Percentiles rank a stretch among this genome's conserved stretches.
Evolutionary conservation across 106 monocot genomes (phyloP).

Genomic region (Allium fistulosum): DNA sequence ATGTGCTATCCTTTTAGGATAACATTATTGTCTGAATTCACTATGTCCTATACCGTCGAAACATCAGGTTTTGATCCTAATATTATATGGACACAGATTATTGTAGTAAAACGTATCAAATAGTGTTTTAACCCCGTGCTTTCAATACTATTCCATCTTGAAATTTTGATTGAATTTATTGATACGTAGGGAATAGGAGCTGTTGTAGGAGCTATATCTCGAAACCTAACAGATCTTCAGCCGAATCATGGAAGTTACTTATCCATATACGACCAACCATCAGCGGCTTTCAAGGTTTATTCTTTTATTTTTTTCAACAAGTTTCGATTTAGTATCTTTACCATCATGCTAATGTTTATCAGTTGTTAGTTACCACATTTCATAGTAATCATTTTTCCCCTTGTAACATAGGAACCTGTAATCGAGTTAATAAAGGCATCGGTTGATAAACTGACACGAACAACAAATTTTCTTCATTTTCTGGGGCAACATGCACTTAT

Average conservation of each 20-base stretch:
- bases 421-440: conserved; percentile 67
- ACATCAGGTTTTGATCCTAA: too few species aligned
- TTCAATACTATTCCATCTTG: too few species aligned
- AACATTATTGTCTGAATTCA: too few species aligned
- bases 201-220: conserved; percentile 91
- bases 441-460: conserved; percentile 74
- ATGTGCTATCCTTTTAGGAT: too few species aligned
- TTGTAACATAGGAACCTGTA: conserved; percentile 63
- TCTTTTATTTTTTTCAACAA: background rate
- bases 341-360: background rate
- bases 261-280: conserved; percentile 94
- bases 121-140: too few species aligned
- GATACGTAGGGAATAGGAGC: conserved; percentile 70
- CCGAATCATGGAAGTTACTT: conserved; percentile 69
- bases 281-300: conserved; percentile 46
- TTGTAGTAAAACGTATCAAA: too few species aligned
- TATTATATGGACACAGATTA: too few species aligned
- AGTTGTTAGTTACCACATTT: too few species aligned
- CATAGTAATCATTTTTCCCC: too few species aligned
- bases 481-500: conserved; percentile 95
- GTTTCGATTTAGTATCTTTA: too few species aligned
- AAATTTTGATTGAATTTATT: too few species aligned
- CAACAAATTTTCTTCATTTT: conserved; percentile 83
- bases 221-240: conserved; percentile 88
- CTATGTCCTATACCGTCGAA: too few species aligned